phyloP scores from a whole-genome alignment of 129 eudicot genomes.

The Heracleum sosnowskyi region DNA sequence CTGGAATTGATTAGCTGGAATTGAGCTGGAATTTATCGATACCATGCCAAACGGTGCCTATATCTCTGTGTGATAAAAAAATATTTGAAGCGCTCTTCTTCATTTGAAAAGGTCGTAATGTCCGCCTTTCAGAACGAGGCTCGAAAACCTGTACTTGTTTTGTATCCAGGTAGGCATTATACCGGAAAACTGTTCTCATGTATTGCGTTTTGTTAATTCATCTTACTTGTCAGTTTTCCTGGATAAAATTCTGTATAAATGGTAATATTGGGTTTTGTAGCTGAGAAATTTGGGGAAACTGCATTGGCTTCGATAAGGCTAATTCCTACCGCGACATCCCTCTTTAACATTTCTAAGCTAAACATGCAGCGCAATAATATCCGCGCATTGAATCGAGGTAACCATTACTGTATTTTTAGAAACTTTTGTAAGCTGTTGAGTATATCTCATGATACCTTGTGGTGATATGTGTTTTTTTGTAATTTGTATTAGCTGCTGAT shows the following conservation, averaged over 20 bases:
- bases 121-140: conserved; percentile 78
- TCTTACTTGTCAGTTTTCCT: too few species aligned
- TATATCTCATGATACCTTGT: too few species aligned
- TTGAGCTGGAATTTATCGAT: too few species aligned
- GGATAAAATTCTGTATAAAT: too few species aligned
- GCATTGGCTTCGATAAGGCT: too few species aligned
- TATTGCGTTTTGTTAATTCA: too few species aligned
- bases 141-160: conserved; percentile 75
- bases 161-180: conserved; percentile 59
- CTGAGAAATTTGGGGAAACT: too few species aligned
- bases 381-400: conserved; percentile 56
- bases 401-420: background rate
- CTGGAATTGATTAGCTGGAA: too few species aligned
- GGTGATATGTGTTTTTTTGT: too few species aligned
- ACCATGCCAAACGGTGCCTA: conserved; percentile 90
- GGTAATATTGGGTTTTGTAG: too few species aligned
- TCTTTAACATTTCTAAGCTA: conserved; percentile 52
- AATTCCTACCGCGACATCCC: conserved; percentile 51
- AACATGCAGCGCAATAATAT: conserved; percentile 58
- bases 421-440: too few species aligned
- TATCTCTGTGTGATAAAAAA: conserved; percentile 77
- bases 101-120: conserved; percentile 52
- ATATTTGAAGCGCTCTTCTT: conserved; percentile 47
- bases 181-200: background rate
- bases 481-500: too few species aligned